Evolutionary conservation across 2,329 filamentous ascomycete genomes (phyloP), one percentile per base, ranked within the genome.

Genomic region (Sphaerulina vaccinii): DNA sequence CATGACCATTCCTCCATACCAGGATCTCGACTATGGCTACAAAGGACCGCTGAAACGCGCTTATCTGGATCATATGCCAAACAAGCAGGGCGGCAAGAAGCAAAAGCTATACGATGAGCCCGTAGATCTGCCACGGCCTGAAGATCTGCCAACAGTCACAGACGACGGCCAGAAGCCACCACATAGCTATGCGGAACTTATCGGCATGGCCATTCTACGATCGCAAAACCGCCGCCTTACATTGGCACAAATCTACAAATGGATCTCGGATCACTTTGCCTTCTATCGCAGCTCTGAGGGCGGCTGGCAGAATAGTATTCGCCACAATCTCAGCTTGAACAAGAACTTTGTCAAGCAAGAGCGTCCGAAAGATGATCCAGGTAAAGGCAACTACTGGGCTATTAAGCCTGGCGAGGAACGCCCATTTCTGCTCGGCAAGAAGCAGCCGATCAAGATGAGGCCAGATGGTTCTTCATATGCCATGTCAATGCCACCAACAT

Each of bases 241-340:
- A 1, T 79, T 99, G 15, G 85, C 90, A 21, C 90, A 96, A 70
- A 99, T 99, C 62, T 99, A 97, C 79, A 96, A 95, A 68, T 99
- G 93, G 92, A 97, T 99, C 64, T 95, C 90, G n/a, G 89, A 95
- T 68, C 91, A 86, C 15, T 97, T 88, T 69, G 85, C 82, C 4
- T 96, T 92, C 72, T 99, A 97, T 75, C 85, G 82, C 61, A 81
- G 84, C 37, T 82, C 85, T 50, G 90, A 96, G 64, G 84, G 88
- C 9, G 92, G 93, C 57, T 99, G 93, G 93, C 92, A 97, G 72
- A 99, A 99, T 72, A 97, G 93, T 75, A 99, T 99, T 69, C 87
- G 93, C 27, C 93, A 99, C 72, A 99, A 99, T 63, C 83, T 99
- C 27, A 96, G 91, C 67, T 78, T 99, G 38, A 95, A 96, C 78